A percentile compares a stretch with the other conserved stretches of the same genome.
These are phyloP conservation scores for Phaeosphaeriaceae sp. DNA, from an alignment of 2,329 filamentous ascomycete genomes.

Conservation along the genomic window DNA sequence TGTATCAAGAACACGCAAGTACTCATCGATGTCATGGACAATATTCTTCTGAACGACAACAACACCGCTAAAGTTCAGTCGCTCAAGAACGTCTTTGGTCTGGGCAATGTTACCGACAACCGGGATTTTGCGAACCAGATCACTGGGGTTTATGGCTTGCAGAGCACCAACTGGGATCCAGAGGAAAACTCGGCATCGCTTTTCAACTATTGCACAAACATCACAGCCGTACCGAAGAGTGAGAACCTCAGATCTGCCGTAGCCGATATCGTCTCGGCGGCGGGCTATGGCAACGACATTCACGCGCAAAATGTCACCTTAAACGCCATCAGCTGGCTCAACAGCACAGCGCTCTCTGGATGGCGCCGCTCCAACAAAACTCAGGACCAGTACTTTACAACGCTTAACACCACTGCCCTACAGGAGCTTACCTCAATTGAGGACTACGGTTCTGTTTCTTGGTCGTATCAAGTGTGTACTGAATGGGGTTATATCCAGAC, in stretches of 20 bases:
- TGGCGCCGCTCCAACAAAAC: constrained; percentile 45
- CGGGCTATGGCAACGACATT: constrained; percentile 55
- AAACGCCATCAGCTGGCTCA: constrained; percentile 65
- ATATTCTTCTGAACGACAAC: constrained; percentile 60
- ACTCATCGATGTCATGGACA: constrained; percentile 65
- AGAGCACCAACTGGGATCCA: constrained; percentile 65
- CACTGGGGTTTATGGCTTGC: constrained; percentile 59
- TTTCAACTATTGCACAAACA: constrained; percentile 60
- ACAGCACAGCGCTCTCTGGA: constrained; percentile 50
- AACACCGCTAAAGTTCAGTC: constrained; percentile 50
- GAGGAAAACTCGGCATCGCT: constrained; percentile 58
- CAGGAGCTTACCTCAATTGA: constrained; percentile 22
- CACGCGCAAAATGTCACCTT: constrained; percentile 59
- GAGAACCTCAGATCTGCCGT: constrained; percentile 49
- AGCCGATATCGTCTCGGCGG: constrained; percentile 54
- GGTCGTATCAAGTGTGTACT: constrained; percentile 63
- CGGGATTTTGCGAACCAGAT: constrained; percentile 62
- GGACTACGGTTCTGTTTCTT: constrained; percentile 47
- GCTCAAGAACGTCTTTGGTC: constrained; percentile 63
- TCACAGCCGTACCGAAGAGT: constrained; percentile 54
- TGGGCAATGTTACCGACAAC: constrained; percentile 57
- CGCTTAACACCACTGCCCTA: constrained; percentile 52
- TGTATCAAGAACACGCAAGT: constrained; percentile 72
- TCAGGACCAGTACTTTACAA: constrained; percentile 61
- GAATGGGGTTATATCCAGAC: constrained; percentile 80